Conservation (phyloP, 345 rosid species). For the Gynandropsis gynandra region DNA sequence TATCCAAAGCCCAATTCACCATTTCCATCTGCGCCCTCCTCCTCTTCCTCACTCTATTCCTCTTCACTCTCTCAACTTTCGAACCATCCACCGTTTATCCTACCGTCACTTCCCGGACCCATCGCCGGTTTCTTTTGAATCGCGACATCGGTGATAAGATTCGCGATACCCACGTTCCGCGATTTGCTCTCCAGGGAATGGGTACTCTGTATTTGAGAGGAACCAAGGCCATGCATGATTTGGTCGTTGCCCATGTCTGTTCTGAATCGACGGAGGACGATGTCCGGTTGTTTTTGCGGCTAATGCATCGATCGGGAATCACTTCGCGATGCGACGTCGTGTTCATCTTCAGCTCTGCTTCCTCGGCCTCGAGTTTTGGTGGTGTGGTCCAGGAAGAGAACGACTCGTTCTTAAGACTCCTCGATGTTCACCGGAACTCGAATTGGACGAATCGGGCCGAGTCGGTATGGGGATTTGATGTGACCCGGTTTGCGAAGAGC, state of each 20-base stretch:
- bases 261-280: constrained; percentile 49
- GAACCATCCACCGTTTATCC: constrained; percentile 42
- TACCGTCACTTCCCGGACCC: constrained; percentile 19
- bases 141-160: constrained; percentile 16
- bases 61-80: constrained; percentile 86
- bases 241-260: constrained; percentile 47
- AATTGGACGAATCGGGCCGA: constrained; percentile 29
- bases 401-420: constrained; percentile 54
- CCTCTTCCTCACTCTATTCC: constrained; percentile 58
- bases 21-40: constrained; percentile 71
- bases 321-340: constrained; percentile 57
- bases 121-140: constrained; percentile 28
- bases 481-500: constrained; percentile 35
- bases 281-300: constrained; percentile 52
- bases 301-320: constrained; percentile 59
- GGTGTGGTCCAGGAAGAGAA: constrained; percentile 52
- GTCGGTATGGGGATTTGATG: constrained; percentile 37
- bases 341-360: constrained; percentile 40
- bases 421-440: constrained; percentile 22
- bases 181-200: constrained; percentile 30
- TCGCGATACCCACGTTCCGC: neutral
- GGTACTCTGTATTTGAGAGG: constrained; percentile 29
- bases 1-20: constrained; percentile 71
- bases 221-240: constrained; percentile 26
- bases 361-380: constrained; percentile 25